Base-by-base conservation (phyloP, 2,329 filamentous ascomycete species). In the Dryadomyces quercivorus region DNA sequence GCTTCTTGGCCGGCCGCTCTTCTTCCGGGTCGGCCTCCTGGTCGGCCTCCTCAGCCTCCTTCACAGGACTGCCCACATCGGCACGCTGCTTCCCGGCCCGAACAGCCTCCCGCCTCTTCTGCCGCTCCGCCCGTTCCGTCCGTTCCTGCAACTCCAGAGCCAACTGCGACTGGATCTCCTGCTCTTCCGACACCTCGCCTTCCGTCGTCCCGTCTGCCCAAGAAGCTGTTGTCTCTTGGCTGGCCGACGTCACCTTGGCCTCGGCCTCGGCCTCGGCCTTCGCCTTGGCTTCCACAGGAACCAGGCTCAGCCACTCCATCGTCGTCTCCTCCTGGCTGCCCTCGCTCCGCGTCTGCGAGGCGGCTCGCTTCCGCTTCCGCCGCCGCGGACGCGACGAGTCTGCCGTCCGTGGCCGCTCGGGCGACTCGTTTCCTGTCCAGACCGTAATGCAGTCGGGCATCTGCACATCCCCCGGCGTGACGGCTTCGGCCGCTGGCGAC, bases 371-470 rank as follows among this genome's bases (percentile, higher is more conserved):
- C 20, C 60, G 52, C 58, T 63, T 59, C 38, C 51, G 38, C 26
- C 47, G 54, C 2, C 50, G 44, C 22, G 48, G 40, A 2, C 38
- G 53, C 31, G 48, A 43, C 1, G 53, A 54, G 6, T 54, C 45
- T 47, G 10, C 44, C 2, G 36, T 20, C 38, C 20, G 21, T 8
- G 36, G 20, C 36, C 4, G 18, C 36, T 59, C 54, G 2, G 58
- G 62, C 7, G 57, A 61, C 8, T 55, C 48, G 13, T 42, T 40
- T 22, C 58, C 59, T 1, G 58, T 59, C 16, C 52, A 56, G 1
- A 69, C 67, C 4, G 64, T 64, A 44, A 70, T 70, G 58, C 66
- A 68, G 51, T 67, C 67, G 9, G 58, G 50, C 9, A 58, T 50
- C 5, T 44, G 49, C 5, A 3, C 40, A 16, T 31, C 45, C 9